These are phyloP conservation scores for Metarhizium anisopliae DNA, from an alignment of 2,329 filamentous ascomycete genomes.

Conservation along the genomic window DNA sequence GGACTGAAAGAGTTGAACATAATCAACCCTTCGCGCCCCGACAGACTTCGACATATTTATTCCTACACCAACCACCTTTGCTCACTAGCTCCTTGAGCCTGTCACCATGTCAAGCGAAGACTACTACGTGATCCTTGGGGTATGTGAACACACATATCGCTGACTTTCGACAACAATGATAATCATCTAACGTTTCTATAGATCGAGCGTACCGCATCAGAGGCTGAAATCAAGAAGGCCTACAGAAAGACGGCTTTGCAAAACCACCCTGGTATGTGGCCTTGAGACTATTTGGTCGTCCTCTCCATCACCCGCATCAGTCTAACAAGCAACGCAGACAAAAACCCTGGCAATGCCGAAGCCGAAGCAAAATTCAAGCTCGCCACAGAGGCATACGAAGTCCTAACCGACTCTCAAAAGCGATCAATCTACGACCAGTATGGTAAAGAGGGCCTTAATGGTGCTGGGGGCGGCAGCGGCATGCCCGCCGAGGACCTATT, in stretches of 20 bases:
- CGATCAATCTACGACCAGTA: conserved; percentile 91
- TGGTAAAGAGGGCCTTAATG: conserved; percentile 93
- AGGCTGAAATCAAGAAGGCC: conserved; percentile 82
- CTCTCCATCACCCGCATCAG: neutral
- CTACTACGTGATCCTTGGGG: conserved; percentile 70
- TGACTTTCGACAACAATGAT: neutral
- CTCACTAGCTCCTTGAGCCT: neutral
- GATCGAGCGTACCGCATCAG: conserved; percentile 71
- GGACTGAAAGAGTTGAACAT: neutral
- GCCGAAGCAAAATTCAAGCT: conserved; percentile 99
- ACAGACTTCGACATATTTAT: conserved; percentile 3
- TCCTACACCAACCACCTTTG: neutral
- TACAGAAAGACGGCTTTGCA: conserved; percentile 80
- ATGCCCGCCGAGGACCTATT: conserved; percentile 97
- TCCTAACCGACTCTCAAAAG: conserved; percentile 87
- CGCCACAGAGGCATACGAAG: conserved; percentile 89
- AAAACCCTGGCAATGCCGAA: conserved; percentile 88
- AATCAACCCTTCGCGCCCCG: neutral
- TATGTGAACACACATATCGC: conserved; percentile 33
- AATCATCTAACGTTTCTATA: conserved; percentile 26
- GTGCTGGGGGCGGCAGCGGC: conserved; percentile 63
- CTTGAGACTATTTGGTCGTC: conserved; percentile 6
- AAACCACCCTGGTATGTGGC: conserved; percentile 70
- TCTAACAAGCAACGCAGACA: conserved; percentile 50
- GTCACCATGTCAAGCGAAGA: conserved; percentile 69